phyloP scores from a whole-genome alignment of 2,329 filamentous ascomycete species.

The Fusarium siculi region DNA sequence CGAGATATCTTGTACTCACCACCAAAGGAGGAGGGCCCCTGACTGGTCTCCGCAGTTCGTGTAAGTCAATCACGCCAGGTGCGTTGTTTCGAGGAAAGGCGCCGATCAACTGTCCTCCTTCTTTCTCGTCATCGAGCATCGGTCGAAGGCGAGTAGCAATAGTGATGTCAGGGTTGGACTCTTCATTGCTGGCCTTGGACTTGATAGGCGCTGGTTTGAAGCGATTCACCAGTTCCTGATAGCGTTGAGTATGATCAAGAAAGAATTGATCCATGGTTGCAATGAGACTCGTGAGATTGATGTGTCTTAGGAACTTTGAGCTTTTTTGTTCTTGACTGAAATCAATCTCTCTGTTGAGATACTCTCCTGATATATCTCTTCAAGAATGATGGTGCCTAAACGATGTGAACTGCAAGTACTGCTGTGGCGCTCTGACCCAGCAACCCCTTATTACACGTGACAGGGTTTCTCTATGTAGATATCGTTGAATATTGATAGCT shows the following conservation, averaged over 20 bases:
- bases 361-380: constrained; percentile 9
- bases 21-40: constrained; percentile 48
- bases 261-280: constrained; percentile 49
- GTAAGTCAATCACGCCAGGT: constrained; percentile 46
- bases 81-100: constrained; percentile 20
- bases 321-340: not conserved
- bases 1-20: constrained; percentile 24
- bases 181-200: constrained; percentile 3
- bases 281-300: not conserved
- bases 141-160: constrained; percentile 53
- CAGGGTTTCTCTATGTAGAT: not conserved
- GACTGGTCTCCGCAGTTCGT: constrained; percentile 50
- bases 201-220: constrained; percentile 41
- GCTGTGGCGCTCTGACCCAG: constrained; percentile 30
- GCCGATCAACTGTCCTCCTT: constrained; percentile 43
- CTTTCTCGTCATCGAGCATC: constrained; percentile 48
- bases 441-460: constrained; percentile 12
- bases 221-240: constrained; percentile 42
- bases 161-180: constrained; percentile 45
- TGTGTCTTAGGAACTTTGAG: not conserved
- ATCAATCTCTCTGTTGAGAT: not conserved
- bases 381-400: constrained; percentile 27
- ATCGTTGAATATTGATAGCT: not conserved
- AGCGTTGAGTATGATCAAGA: constrained; percentile 46
- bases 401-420: not conserved